phyloP scores from a whole-genome alignment of 2,329 filamentous ascomycete species.

The Thermoascus crustaceus region DNA sequence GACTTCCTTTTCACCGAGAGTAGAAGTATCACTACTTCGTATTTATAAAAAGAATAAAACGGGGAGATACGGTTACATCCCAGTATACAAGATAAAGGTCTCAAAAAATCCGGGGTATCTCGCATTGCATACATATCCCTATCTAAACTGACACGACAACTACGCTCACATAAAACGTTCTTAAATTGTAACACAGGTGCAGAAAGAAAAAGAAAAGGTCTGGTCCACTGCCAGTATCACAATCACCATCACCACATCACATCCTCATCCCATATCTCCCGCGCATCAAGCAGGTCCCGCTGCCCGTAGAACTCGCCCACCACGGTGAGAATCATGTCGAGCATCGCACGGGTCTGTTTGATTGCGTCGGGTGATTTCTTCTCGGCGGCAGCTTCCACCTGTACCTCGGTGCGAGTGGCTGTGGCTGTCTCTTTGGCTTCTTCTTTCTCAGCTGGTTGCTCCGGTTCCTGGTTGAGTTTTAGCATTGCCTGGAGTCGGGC shows the following conservation, averaged over 20 bases:
- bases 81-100: background rate
- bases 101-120: too few species aligned
- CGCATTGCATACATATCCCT: too few species aligned
- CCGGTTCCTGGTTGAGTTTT: conserved; percentile 16
- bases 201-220: background rate
- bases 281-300: conserved; percentile 69
- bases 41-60: too few species aligned
- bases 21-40: too few species aligned
- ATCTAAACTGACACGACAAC: too few species aligned
- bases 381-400: too few species aligned
- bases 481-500: conserved; percentile 38
- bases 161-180: too few species aligned
- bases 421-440: conserved; percentile 27
- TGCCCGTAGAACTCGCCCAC: conserved; percentile 87
- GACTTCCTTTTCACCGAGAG: too few species aligned
- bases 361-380: conserved; percentile 26
- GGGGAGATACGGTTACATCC: background rate
- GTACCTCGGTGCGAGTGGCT: too few species aligned
- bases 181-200: too few species aligned
- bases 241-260: conserved; percentile 5
- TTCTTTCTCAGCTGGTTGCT: conserved; percentile 20
- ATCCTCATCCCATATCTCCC: conserved; percentile 45
- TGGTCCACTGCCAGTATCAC: background rate
- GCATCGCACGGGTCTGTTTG: conserved; percentile 50
- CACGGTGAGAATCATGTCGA: conserved; percentile 87